Conservation (phyloP, 2,329 filamentous ascomycete genomes). For the Fusarium tuaranense region DNA sequence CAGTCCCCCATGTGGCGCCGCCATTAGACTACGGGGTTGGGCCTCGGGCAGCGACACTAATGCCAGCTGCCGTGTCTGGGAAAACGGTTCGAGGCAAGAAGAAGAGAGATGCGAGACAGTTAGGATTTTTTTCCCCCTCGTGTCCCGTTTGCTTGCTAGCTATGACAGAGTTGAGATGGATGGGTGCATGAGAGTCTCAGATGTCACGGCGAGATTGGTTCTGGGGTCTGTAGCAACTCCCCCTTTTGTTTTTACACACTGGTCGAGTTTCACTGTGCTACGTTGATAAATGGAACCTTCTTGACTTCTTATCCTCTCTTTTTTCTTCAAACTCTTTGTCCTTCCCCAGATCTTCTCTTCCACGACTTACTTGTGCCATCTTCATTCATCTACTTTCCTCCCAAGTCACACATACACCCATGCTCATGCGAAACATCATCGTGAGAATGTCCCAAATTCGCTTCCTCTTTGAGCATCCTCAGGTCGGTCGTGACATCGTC, state of each 20-base stretch:
- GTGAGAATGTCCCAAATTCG: background rate
- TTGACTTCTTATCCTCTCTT: background rate
- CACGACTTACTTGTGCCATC: background rate
- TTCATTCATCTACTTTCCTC: background rate
- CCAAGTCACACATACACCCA: background rate
- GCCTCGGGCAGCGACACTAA: conserved; percentile 16
- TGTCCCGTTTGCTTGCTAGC: background rate
- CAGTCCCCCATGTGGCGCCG: conserved; percentile 18
- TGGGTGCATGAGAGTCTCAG: background rate
- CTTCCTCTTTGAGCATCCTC: conserved; percentile 17
- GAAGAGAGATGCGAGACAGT: background rate
- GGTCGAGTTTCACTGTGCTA: background rate
- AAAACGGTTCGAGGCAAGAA: conserved; percentile 5
- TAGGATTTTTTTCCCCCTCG: background rate
- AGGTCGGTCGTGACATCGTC: background rate
- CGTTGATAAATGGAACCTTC: background rate
- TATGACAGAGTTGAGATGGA: background rate
- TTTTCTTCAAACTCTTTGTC: background rate
- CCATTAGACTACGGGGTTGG: conserved; percentile 7
- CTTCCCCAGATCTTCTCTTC: background rate
- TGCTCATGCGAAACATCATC: background rate
- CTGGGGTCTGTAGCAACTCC: background rate
- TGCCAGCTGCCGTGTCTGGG: conserved; percentile 6
- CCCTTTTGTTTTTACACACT: background rate
- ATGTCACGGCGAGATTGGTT: background rate